Evolutionary conservation across 106 monocot genomes (phyloP).

Genomic region (Acanthochlamys bracteata): DNA sequence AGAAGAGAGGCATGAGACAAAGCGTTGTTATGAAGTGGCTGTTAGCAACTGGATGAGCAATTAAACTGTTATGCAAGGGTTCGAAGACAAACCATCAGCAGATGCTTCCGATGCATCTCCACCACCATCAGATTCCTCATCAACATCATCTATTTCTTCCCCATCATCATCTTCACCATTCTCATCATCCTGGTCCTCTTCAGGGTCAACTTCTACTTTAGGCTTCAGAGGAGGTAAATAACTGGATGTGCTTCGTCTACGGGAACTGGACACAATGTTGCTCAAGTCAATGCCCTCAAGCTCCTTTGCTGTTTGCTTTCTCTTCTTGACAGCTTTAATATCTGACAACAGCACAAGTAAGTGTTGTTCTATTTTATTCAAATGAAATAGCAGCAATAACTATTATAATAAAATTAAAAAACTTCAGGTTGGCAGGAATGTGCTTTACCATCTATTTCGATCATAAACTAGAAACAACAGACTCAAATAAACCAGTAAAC

Average conservation of each 20-base stretch:
- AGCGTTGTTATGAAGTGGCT: too few species aligned
- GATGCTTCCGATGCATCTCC: slow-evolving; percentile 46
- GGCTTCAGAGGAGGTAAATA: slow-evolving; percentile 67
- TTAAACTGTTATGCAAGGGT: too few species aligned
- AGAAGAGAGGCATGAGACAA: too few species aligned
- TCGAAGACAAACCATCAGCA: slow-evolving; percentile 28
- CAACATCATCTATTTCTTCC: slow-evolving; percentile 26
- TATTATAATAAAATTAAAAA: neutral
- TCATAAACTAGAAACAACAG: too few species aligned
- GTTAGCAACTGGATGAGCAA: too few species aligned
- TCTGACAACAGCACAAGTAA: slow-evolving; percentile 30
- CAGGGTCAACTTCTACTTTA: slow-evolving; percentile 38
- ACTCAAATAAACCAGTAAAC: too few species aligned
- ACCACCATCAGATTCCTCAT: slow-evolving; percentile 12
- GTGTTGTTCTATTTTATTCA: neutral
- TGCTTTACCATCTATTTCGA: too few species aligned
- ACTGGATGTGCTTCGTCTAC: slow-evolving; percentile 52
- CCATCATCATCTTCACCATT: slow-evolving; percentile 26
- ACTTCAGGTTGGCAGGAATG: too few species aligned
- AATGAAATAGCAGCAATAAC: neutral
- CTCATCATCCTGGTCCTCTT: slow-evolving; percentile 39
- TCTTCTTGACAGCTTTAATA: slow-evolving; percentile 75
- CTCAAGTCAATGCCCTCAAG: slow-evolving; percentile 95
- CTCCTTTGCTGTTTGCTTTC: slow-evolving; percentile 84
- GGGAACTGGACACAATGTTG: slow-evolving; percentile 87